These are phyloP conservation scores for Huiozyma naganishii DNA, from an alignment of 805 yeast genomes.

Conservation along the genomic window DNA sequence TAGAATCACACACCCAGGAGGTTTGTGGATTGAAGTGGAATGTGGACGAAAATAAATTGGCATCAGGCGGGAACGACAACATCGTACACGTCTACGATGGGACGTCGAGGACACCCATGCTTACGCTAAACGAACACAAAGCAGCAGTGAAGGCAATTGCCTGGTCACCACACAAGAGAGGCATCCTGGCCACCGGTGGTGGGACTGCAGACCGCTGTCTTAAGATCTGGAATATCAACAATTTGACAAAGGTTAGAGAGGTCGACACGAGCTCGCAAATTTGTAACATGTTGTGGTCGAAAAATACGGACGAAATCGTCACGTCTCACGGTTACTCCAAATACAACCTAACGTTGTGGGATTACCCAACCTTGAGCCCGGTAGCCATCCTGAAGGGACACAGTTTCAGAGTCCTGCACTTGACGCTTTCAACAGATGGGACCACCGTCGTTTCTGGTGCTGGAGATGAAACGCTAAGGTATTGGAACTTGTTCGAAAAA, in stretches of 20 bases:
- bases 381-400: conserved; percentile 91
- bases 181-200: conserved; percentile 89
- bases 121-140: conserved; percentile 67
- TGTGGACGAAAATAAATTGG: conserved; percentile 78
- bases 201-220: conserved; percentile 90
- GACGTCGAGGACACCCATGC: conserved; percentile 48
- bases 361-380: conserved; percentile 83
- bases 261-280: conserved; percentile 96
- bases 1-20: conserved; percentile 79
- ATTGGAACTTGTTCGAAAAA: conserved; percentile 91
- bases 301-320: conserved; percentile 82
- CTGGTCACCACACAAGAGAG: conserved; percentile 97
- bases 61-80: conserved; percentile 94
- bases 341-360: conserved; percentile 89
- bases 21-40: conserved; percentile 97
- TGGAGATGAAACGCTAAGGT: conserved; percentile 91
- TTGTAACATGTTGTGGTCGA: conserved; percentile 88
- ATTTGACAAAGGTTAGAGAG: conserved; percentile 62
- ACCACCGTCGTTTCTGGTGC: conserved; percentile 96
- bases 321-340: conserved; percentile 91
- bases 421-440: conserved; percentile 90
- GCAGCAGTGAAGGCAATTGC: conserved; percentile 96
- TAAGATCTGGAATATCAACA: conserved; percentile 84
- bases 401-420: conserved; percentile 79
- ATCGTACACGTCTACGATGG: conserved; percentile 82